phyloP scores from a whole-genome alignment of 2,329 filamentous ascomycete species.

The Hymenoscyphus fructigenus region DNA sequence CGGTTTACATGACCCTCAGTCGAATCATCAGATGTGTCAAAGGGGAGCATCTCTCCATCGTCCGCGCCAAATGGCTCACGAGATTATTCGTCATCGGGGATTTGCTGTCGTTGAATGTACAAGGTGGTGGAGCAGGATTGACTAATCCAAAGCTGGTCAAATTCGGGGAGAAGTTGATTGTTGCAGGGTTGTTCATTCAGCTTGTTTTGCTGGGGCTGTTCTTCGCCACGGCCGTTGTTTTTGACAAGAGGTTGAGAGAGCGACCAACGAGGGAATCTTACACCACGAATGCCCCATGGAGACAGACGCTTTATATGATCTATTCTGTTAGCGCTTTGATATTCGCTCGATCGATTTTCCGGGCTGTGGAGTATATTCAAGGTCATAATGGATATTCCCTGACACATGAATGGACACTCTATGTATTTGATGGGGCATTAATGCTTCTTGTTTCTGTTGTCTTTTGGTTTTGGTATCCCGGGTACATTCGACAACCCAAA shows the following conservation, averaged over 20 bases:
- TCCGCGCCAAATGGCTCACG: slow-evolving; percentile 47
- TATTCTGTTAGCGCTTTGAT: slow-evolving; percentile 47
- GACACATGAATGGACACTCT: slow-evolving; percentile 43
- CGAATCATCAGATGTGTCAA: slow-evolving; percentile 32
- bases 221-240: slow-evolving; percentile 42
- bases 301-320: slow-evolving; percentile 41
- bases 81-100: slow-evolving; percentile 56
- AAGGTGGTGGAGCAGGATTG: slow-evolving; percentile 40
- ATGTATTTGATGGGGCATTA: slow-evolving; percentile 45
- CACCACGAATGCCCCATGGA: slow-evolving; percentile 27
- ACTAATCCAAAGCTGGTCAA: slow-evolving; percentile 36
- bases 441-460: slow-evolving; percentile 42
- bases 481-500: neutral
- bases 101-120: slow-evolving; percentile 51
- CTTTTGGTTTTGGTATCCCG: slow-evolving; percentile 30
- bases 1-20: slow-evolving; percentile 35
- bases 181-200: slow-evolving; percentile 57
- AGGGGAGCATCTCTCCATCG: slow-evolving; percentile 40
- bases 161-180: slow-evolving; percentile 52
- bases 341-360: slow-evolving; percentile 45
- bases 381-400: slow-evolving; percentile 40
- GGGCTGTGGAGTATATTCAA: slow-evolving; percentile 48
- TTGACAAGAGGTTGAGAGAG: slow-evolving; percentile 21
- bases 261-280: slow-evolving; percentile 18
- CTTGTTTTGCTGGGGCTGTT: slow-evolving; percentile 59